Percentiles rank a stretch among this genome's conserved stretches.
phyloP scores from a whole-genome alignment of 805 yeast genomes.

The Myxozyma mucilagina region DNA sequence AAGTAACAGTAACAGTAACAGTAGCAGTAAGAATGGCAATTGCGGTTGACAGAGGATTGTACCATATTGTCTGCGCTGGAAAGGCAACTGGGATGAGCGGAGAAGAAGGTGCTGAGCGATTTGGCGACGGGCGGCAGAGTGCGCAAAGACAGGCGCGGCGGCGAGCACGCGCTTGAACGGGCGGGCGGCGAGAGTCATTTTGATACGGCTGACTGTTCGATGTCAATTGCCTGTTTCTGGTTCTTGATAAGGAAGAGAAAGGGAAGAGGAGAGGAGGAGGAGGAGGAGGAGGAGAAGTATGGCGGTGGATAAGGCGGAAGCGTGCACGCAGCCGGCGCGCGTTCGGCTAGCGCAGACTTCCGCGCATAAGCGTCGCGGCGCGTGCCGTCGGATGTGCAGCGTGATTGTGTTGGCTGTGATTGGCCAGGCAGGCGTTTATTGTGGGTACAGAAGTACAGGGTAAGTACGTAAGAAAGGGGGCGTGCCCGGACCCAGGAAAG shows the following conservation, averaged over 20 bases:
- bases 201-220: no score
- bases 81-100: neutral
- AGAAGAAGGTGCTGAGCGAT: neutral
- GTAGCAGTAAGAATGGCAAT: no score
- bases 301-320: neutral
- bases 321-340: neutral
- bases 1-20: no score
- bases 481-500: constrained; percentile 4
- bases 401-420: neutral
- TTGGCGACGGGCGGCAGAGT: neutral
- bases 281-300: neutral
- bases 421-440: neutral
- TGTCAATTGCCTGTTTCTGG: no score
- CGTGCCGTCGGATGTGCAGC: constrained; percentile 7
- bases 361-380: constrained; percentile 6
- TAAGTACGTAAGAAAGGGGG: neutral
- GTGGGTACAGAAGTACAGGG: neutral
- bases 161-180: constrained; percentile 5
- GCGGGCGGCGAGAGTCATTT: constrained; percentile 8
- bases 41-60: neutral
- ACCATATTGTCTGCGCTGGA: neutral
- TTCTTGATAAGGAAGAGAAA: no score
- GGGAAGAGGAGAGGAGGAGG: neutral
- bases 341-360: constrained; percentile 2
- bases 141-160: neutral